phyloP scores from a whole-genome alignment of 805 yeast species.

The Yamadazyma olivae region DNA sequence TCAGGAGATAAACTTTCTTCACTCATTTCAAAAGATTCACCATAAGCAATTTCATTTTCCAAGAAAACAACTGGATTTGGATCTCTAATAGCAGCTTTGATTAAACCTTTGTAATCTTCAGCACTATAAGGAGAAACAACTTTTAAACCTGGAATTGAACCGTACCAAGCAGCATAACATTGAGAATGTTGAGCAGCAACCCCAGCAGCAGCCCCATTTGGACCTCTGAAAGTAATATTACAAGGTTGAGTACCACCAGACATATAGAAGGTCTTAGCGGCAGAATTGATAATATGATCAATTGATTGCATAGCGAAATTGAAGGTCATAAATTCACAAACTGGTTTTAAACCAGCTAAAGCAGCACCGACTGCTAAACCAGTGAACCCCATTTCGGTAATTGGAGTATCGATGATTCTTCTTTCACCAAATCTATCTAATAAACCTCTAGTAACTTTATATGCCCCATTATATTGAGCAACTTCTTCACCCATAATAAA shows the following conservation, averaged over 20 bases:
- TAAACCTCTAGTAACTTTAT: slow-evolving; percentile 93
- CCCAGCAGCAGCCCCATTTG: slow-evolving; percentile 99
- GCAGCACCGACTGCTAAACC: slow-evolving; percentile 96
- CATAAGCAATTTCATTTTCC: slow-evolving; percentile 94
- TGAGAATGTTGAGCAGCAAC: slow-evolving; percentile 99
- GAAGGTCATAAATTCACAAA: slow-evolving; percentile 98
- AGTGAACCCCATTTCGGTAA: slow-evolving; percentile 98
- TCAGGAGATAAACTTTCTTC: slow-evolving; percentile 89
- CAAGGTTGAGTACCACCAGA: slow-evolving; percentile 98
- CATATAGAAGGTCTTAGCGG: slow-evolving; percentile 98
- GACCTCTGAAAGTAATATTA: slow-evolving; percentile 97
- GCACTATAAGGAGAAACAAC: slow-evolving; percentile 94
- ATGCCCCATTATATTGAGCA: slow-evolving; percentile 99
- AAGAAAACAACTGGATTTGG: slow-evolving; percentile 96
- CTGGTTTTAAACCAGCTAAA: slow-evolving; percentile 93
- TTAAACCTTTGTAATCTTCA: slow-evolving; percentile 92
- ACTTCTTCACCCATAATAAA: slow-evolving; percentile 99
- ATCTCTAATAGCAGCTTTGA: slow-evolving; percentile 96
- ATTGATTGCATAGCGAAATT: slow-evolving; percentile 99
- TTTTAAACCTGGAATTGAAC: slow-evolving; percentile 96
- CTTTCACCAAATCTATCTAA: slow-evolving; percentile 93
- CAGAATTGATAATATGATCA: slow-evolving; percentile 97
- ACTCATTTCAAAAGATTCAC: slow-evolving; percentile 83
- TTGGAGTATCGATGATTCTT: slow-evolving; percentile 94
- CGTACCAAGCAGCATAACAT: slow-evolving; percentile 97